Evolutionary conservation across 768 basidiomycete genomes (phyloP), one percentile per base, ranked within the genome.

Genomic region (Clitopilus passeckerianus): DNA sequence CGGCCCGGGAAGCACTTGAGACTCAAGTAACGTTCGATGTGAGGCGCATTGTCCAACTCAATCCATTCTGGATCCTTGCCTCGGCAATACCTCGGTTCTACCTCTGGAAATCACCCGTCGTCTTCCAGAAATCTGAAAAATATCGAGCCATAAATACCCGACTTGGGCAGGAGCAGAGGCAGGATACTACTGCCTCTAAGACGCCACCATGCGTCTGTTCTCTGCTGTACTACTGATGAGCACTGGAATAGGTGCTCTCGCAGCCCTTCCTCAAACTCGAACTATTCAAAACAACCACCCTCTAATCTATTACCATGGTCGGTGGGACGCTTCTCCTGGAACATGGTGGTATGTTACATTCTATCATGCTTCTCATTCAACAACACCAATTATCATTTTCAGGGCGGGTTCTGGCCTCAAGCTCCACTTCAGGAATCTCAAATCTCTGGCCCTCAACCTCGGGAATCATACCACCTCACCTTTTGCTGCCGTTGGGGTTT

Each of bases 321-420:
- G 82, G 20, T 84, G 82, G 83, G 83, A 84, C 62, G 53, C 65
- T 0, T 74, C 77, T 15, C 78, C 77, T 5, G 81, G 81, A 50
- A 83, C 81, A 6, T 86, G 82, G 81, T 84, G 83, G 84, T 82
- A 60, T 52, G 78, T 57, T 50, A 33, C 37, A 54, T 15, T 34
- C 33, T 14, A n/a, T n/a, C n/a, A n/a, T n/a, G n/a, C n/a, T n/a
- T n/a, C n/a, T n/a, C n/a, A n/a, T n/a, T n/a, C n/a, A 53, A 16
- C 35, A 41, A 22, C 35, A 4, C 33, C 50, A 33, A 34, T 37
- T 24, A 41, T 22, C 35, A 0, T 50, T 15, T 52, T 27, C n/a
- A 84, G 84, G 83, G 78, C 79, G 18, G 75, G 81, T 20, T 82
- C 80, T 20, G 82, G 83, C 0, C 75, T 85, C 68, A 83, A 85